A percentile compares a stretch with the other conserved stretches of the same genome.
Evolutionary conservation across 2,329 filamentous ascomycete species (phyloP).

Genomic region (Cladosporium oxysporum): DNA sequence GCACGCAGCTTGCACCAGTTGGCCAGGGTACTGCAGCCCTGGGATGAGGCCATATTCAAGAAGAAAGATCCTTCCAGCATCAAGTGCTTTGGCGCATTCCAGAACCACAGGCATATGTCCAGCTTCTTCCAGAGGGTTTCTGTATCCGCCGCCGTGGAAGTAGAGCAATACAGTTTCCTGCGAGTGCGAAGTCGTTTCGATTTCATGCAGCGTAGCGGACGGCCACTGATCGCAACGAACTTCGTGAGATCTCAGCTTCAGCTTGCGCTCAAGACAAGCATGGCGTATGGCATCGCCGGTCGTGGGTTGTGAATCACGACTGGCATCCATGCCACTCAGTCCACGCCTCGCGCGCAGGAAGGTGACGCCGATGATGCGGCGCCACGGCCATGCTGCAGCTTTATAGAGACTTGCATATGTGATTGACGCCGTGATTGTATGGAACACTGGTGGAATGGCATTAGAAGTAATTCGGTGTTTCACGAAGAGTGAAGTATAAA

Average conservation of each 20-base stretch:
- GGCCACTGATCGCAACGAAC: not conserved
- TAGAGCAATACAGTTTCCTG: conserved; percentile 42
- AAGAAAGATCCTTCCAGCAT: conserved; percentile 38
- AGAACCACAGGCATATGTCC: conserved; percentile 47
- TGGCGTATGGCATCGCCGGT: not conserved
- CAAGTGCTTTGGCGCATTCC: conserved; percentile 44
- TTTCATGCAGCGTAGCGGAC: not conserved
- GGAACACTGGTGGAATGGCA: not conserved
- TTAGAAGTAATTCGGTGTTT: not conserved
- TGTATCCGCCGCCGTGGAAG: conserved; percentile 59
- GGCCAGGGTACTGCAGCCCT: conserved; percentile 47
- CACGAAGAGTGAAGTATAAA: not conserved
- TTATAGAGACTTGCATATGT: not conserved
- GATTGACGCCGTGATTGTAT: not conserved
- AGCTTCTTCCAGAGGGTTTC: conserved; percentile 42
- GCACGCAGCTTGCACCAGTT: conserved; percentile 50
- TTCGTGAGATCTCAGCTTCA: not conserved
- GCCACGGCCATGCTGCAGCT: not conserved
- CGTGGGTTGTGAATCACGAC: not conserved
- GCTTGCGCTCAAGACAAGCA: not conserved
- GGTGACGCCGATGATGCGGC: not conserved
- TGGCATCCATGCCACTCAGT: not conserved
- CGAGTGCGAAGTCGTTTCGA: not conserved
- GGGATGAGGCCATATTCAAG: conserved; percentile 58
- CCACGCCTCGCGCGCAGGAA: not conserved